Percentiles rank a stretch among this genome's conserved stretches.
phyloP scores from a whole-genome alignment of 306 rosid genomes.

The Vigna trinervia region DNA sequence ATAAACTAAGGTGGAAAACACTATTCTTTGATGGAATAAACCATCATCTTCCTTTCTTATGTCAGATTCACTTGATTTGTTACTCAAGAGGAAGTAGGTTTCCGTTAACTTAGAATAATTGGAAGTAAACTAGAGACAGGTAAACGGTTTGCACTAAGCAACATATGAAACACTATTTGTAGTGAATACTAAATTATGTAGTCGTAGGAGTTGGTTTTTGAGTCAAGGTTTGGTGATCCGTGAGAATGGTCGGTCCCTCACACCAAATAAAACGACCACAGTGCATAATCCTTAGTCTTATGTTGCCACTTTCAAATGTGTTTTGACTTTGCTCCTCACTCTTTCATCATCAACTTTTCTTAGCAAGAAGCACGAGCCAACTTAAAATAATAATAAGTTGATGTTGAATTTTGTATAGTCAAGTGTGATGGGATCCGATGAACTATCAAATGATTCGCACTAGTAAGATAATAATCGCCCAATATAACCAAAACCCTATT shows the following conservation, averaged over 20 bases:
- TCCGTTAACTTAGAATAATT: not conserved
- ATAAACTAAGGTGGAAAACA: not conserved
- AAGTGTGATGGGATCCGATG: constrained; percentile 18
- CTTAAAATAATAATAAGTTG: not conserved
- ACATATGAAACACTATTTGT: not conserved
- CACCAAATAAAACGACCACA: constrained; percentile 15
- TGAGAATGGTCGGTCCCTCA: constrained; percentile 48
- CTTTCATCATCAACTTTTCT: not conserved
- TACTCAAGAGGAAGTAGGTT: not conserved
- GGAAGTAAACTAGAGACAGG: not conserved
- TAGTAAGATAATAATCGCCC: not conserved
- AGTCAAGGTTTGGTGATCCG: constrained; percentile 56
- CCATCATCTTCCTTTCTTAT: not conserved
- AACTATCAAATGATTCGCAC: not conserved
- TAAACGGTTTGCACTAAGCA: constrained; percentile 27
- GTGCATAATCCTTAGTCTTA: constrained; percentile 16
- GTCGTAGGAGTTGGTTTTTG: constrained; percentile 31
- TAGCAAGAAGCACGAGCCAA: not conserved
- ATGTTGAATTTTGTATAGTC: constrained; percentile 15
- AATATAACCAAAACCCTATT: constrained; percentile 43
- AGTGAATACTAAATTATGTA: not conserved
- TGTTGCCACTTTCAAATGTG: constrained; percentile 1
- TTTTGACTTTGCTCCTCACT: constrained; percentile 37
- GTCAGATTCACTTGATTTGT: not conserved
- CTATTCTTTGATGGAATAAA: not conserved